Conservation (phyloP, 108 stramenopile species). For the Nannochloropsis oceanica region DNA sequence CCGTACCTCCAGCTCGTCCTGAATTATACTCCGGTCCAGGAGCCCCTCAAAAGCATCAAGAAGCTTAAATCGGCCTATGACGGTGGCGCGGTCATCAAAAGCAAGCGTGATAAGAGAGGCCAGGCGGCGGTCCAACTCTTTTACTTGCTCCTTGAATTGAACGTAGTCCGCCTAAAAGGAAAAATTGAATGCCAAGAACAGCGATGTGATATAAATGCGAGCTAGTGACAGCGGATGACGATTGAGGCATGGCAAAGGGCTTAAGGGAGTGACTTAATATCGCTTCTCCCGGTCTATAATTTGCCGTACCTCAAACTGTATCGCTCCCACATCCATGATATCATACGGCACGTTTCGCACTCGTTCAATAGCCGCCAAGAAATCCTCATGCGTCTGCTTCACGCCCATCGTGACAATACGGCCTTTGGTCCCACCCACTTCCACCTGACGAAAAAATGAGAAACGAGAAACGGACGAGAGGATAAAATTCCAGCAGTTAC, state of each 20-base stretch:
- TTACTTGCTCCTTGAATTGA: constrained; percentile 23
- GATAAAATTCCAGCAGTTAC: neutral
- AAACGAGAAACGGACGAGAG: neutral
- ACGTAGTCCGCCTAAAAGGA: neutral
- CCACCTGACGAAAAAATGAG: neutral
- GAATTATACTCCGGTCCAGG: constrained; percentile 67
- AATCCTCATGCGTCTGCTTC: constrained; percentile 61
- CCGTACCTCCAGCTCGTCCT: constrained; percentile 8
- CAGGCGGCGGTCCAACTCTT: constrained; percentile 71
- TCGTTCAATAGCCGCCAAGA: constrained; percentile 49
- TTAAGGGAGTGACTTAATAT: too few relatives aligned
- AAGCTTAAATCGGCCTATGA: constrained; percentile 65
- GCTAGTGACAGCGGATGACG: too few relatives aligned
- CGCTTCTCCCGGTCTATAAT: too few relatives aligned
- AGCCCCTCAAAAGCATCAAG: constrained; percentile 66
- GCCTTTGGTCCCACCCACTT: constrained; percentile 74
- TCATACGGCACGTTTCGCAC: constrained; percentile 67
- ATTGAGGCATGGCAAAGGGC: too few relatives aligned
- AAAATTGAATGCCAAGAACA: neutral
- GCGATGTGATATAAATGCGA: too few relatives aligned
- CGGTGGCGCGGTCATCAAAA: constrained; percentile 72
- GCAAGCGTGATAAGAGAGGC: constrained; percentile 60
- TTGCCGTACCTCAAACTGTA: constrained; percentile 18
- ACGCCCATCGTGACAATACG: constrained; percentile 57
- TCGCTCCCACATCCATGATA: constrained; percentile 65